Evolutionary conservation across 1,139 yeast genomes (phyloP), one percentile per base, ranked within the genome.

Genomic region (Tardiomyces digboiensis): DNA sequence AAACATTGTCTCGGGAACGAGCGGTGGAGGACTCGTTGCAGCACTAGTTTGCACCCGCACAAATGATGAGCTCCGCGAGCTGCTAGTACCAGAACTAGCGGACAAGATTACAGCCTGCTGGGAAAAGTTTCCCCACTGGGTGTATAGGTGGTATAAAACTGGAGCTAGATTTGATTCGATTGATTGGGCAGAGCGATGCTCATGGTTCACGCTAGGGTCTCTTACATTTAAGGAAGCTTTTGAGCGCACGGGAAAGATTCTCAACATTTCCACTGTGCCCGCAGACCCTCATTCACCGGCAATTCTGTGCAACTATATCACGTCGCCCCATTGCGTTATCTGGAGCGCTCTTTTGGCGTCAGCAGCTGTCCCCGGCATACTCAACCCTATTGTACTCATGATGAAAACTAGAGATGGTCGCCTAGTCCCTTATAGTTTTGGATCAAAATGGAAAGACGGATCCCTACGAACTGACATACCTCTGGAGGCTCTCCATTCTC

Each of bases 201-300:
- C 70, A 46, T 84, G 82, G 74, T 82, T 83, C 68, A 82, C 93
- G 1, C 61, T 71, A 51, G 93, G 93, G 0, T 78, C 85, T 10
- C 66, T 76, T 50, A 82, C 93, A 0, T 84, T 83, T 59, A 74
- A 74, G 52, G 93, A 84, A 60, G 82, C 85, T 4, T 78, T 67
- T 55, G 73, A 75, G 46, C 62, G 78, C 39, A 82, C 93, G 0
- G 93, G 93, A 0, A 71, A 84, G 46, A 73, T 78, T 26, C 68
- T 84, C 49, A 84, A 83, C 59, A 76, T 84, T 29, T 76, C 87
- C 0, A 82, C 91, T 0, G 88, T 84, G 2, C 93, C 94, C 1
- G 81, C 87, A 6, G 91, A 84, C 57, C 84, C 87, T 1, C 85
- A 82, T 59, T 80, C 89, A 1, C 93, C 94, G 0, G 88, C 80